Conservation (phyloP, 441 rosid genomes). For the Eruca vesicaria region DNA sequence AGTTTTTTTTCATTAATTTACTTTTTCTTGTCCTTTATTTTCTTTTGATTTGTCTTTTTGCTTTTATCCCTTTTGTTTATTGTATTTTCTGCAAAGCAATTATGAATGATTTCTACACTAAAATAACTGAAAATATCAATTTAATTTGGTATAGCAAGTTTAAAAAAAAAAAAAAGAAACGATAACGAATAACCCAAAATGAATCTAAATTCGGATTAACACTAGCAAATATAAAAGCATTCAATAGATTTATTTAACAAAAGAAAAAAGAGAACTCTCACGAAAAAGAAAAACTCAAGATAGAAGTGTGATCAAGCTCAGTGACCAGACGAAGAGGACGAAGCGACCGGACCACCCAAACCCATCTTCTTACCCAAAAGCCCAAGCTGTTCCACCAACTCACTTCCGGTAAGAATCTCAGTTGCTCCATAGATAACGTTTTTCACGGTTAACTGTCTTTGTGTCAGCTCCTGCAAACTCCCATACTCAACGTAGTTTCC, state of each 20-base stretch:
- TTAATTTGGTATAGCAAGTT: neutral
- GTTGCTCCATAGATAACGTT: slow-evolving; percentile 89
- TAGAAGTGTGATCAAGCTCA: neutral
- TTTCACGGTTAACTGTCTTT: slow-evolving; percentile 61
- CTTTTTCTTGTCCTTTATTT: too few relatives aligned
- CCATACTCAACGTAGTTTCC: slow-evolving; percentile 94
- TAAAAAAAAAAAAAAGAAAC: neutral
- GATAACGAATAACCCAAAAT: neutral
- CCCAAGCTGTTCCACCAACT: slow-evolving; percentile 89
- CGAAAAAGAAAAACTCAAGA: neutral
- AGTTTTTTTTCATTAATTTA: neutral
- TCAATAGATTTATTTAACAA: neutral
- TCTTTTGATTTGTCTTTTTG: too few relatives aligned
- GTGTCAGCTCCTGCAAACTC: slow-evolving; percentile 85
- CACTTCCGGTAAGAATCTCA: slow-evolving; percentile 81
- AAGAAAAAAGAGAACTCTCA: neutral
- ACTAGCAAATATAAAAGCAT: neutral
- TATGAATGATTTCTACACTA: neutral
- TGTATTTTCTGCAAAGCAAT: neutral
- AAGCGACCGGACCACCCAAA: slow-evolving; percentile 50
- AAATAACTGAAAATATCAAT: neutral
- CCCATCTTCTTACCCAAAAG: slow-evolving; percentile 95
- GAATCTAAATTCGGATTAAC: neutral
- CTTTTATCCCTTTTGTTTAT: too few relatives aligned
- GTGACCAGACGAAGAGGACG: slow-evolving; percentile 37